Conservation (phyloP, 2,329 filamentous ascomycete species). For the Aspergillus uvarum region DNA sequence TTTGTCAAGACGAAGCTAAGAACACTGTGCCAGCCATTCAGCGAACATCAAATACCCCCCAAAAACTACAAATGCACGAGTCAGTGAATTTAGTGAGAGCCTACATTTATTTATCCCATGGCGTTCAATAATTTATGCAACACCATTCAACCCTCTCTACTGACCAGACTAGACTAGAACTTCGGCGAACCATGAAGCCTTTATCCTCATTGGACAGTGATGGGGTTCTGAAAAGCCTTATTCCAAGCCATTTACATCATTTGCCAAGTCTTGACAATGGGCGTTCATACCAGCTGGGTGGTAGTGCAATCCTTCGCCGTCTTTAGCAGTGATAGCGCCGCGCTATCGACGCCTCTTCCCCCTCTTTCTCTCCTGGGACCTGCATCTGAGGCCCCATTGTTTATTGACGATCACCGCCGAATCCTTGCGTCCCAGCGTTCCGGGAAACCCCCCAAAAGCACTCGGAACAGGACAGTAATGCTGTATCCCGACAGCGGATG, state of each 20-base stretch:
- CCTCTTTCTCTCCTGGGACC: background rate
- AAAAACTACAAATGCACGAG: background rate
- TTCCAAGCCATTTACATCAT: background rate
- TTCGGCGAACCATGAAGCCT: background rate
- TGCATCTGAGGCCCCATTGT: constrained; percentile 5
- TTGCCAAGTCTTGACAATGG: constrained; percentile 1
- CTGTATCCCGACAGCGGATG: background rate
- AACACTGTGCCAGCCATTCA: background rate
- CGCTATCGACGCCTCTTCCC: constrained; percentile 1
- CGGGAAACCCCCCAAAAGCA: background rate
- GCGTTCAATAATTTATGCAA: background rate
- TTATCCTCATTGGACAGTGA: background rate
- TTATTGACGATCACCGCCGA: constrained; percentile 2
- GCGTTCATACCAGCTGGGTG: constrained; percentile 2
- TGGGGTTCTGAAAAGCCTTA: no score
- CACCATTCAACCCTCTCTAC: background rate
- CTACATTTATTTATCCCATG: background rate
- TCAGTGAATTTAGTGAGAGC: background rate
- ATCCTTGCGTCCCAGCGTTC: background rate
- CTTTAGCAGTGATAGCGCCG: constrained; percentile 3
- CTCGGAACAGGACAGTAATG: background rate
- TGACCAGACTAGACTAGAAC: background rate
- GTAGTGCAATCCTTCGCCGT: constrained; percentile 10
- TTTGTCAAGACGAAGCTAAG: background rate
- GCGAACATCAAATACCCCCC: background rate